Base-by-base conservation (phyloP, 2,329 filamentous ascomycete genomes). In the Aspergillus ochraceus region DNA sequence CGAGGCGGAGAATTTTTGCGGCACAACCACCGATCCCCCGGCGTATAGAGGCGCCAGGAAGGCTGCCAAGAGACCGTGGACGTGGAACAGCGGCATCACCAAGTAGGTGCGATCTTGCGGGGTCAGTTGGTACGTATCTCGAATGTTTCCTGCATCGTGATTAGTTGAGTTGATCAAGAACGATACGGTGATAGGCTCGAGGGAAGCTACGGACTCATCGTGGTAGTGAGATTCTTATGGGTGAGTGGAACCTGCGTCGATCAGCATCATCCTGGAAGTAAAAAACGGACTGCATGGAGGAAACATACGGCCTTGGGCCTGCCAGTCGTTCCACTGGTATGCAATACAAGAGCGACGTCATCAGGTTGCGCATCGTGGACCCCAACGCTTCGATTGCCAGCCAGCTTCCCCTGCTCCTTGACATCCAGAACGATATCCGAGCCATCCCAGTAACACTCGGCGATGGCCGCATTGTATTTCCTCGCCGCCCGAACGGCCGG, bases 41-140 rank as follows among this genome's bases (percentile, higher is more conserved):
- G 89, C 89, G 66, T 84, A 82, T 11, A 96, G 82, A 1, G 91
- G 90, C 1, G 90, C 90, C 4, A 96, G 83, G 68, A 96, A 90
- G 20, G 86, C 91, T 61, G 91, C 92, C 14, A 96, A 83, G 2
- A 96, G 83, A n/a, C 92, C 92, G 72, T 95, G 91, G 52, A 96
- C 91, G 76, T 96, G 91, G 82, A 96, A 96, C 2, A 96, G 83
- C 19, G 91, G 91, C 91, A 96, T 96, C 61, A 96, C 91, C 17
- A 96, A 84, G 84, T 92, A 88, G 29, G 91, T 94, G 51, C 91
- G 86, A 74, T 96, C 91, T 55, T 83, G 73, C 6, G 86, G 74
- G 0, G 86, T 88, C 61, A 96, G 83, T 58, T 88, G 76, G 74
- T 96, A 96, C 6, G 91, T 96, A 60, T 83, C 80, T 70, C 89